Evolutionary conservation across 805 yeast genomes (phyloP).

Genomic region (Wickerhamomyces ciferrii): DNA sequence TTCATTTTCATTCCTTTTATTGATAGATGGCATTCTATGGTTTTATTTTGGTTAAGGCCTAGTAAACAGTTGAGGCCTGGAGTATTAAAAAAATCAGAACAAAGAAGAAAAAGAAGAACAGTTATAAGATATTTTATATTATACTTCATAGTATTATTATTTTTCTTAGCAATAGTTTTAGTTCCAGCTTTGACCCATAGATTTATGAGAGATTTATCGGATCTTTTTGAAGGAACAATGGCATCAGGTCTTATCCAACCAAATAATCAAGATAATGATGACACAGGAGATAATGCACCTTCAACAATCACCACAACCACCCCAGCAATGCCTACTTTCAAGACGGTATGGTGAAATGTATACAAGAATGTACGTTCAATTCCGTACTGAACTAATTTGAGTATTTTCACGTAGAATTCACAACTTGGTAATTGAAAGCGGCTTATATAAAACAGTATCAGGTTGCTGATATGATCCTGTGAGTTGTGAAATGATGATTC

Average conservation of each 20-base stretch:
- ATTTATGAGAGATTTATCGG: conserved; percentile 21
- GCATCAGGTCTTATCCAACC: conserved; percentile 53
- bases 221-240: conserved; percentile 16
- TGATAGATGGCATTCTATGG: conserved; percentile 61
- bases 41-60: conserved; percentile 66
- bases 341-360: conserved; percentile 23
- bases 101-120: conserved; percentile 32
- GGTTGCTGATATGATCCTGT: no score
- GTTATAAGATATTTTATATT: conserved; percentile 41
- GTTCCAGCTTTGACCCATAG: conserved; percentile 40
- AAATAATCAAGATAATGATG: conserved; percentile 53
- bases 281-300: conserved; percentile 59
- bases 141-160: conserved; percentile 34
- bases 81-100: conserved; percentile 34
- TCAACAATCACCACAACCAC: conserved; percentile 32
- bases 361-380: neutral
- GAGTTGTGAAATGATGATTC: no score
- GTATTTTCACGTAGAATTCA: no score
- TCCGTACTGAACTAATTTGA: neutral
- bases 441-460: no score
- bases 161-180: conserved; percentile 36
- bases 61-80: conserved; percentile 27
- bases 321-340: conserved; percentile 26
- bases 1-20: conserved; percentile 56
- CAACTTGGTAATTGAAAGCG: no score